Evolutionary conservation across 371 early-diverging fungal genomes (phyloP), one percentile per base, ranked within the genome.

Genomic region (Saksenaea oblongispora): DNA sequence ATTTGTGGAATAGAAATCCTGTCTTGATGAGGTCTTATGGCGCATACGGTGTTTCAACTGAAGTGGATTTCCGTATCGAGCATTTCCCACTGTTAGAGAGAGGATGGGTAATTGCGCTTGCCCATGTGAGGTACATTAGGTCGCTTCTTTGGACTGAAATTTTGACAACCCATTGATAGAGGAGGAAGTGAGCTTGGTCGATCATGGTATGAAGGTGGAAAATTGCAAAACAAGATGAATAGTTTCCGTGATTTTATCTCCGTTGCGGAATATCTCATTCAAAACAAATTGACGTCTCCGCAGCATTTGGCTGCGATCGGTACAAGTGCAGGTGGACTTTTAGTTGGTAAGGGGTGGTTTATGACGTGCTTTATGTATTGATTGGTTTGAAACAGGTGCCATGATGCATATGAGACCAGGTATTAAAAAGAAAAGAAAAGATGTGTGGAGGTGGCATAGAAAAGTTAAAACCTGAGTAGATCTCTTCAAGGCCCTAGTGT

Each of bases 171-270:
- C 26, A 11, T 36, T 5, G 55, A 17, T 53, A 86, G 92, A n/a
- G 95, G 95, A 9, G 95, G 96, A 3, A 82, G 89, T 14, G 95
- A 94, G 57, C 66, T 94, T 1, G 95, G 95, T 0, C 72, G 80
- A 5, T 61, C 73, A 8, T 95, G 95, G 95, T 91, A 94, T 63
- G 72, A 85, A 54, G 79, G 79, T 17, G 95, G 93, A 9, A 88
- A 87, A 61, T 70, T 87, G 28, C 58, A 75, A 35, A 74, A 88
- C 42, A 95, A 95, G 71, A 65, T 72, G 65, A 92, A 90, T 56
- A 84, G 92, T 11, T 84, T 93, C 39, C 64, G 72, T 10, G 94
- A 94, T 60, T 83, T 90, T 41, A 85, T 91, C 10, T 75, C 85
- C 22, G 90, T 89, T 8, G 85, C 87, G 7, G 87, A 89, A 47